These are phyloP conservation scores for Begonia fuchsioides DNA, from an alignment of 306 rosid species.

Conservation along the genomic window DNA sequence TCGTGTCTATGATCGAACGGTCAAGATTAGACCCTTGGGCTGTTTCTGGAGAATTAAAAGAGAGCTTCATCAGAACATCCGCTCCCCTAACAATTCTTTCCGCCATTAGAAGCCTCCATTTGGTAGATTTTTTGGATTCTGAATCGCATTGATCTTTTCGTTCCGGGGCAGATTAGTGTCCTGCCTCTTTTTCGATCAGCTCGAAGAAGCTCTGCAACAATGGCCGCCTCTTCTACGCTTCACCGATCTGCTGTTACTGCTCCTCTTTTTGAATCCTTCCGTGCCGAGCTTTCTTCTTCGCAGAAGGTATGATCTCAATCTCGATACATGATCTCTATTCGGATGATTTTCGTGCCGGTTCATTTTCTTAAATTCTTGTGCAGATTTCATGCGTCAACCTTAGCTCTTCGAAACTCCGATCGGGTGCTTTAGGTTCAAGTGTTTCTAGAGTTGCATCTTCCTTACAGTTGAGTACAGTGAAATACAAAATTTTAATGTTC, in stretches of 20 bases:
- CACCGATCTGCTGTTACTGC: slow-evolving; percentile 37
- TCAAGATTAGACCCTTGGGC: too few relatives aligned
- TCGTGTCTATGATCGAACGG: too few relatives aligned
- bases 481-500: neutral
- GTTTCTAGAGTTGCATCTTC: slow-evolving; percentile 35
- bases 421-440: slow-evolving; percentile 38
- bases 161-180: neutral
- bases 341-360: slow-evolving; percentile 13
- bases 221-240: slow-evolving; percentile 60
- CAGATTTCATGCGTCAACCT: slow-evolving; percentile 34
- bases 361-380: neutral
- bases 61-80: slow-evolving; percentile 15
- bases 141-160: slow-evolving; percentile 6
- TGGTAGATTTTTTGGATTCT: slow-evolving; percentile 12
- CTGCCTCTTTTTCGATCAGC: slow-evolving; percentile 3
- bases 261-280: slow-evolving; percentile 28
- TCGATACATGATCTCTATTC: slow-evolving; percentile 23
- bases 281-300: slow-evolving; percentile 15
- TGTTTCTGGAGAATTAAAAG: too few relatives aligned
- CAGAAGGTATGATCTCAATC: slow-evolving; percentile 6
- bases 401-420: slow-evolving; percentile 23
- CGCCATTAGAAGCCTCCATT: neutral
- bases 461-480: slow-evolving; percentile 43
- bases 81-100: slow-evolving; percentile 1
- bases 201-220: slow-evolving; percentile 13